Base-by-base conservation (phyloP, 352 stramenopile genomes). In the Achlya hypogyna region DNA sequence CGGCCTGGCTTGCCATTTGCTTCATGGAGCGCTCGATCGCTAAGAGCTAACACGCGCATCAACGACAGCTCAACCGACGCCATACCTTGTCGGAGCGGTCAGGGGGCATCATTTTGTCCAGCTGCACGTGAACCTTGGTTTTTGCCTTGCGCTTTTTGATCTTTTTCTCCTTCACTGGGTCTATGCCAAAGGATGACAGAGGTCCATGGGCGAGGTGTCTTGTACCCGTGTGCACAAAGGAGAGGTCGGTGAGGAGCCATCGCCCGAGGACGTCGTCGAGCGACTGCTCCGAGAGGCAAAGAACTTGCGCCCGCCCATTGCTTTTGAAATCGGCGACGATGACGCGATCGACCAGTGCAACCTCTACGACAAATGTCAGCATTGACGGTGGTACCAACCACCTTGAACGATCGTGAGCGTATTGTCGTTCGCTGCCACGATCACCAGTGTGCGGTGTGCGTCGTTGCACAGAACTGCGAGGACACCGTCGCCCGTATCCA, bases 61-160 rank as follows among this genome's bases (percentile, higher is more conserved):
- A 10, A 9, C 10, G 49, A 56, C 4, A 9, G 8, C 2, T 31
- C 12, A 56, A 20, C 25, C 2, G 25, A 38, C 10, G 25, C 25
- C 6, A 34, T 56, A 56, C 49, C 49, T 56, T 56, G 16, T 10
- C 3, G 1, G 49, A 56, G 10, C 49, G 49, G 8, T 35, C 49
- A 12, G 49, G 49, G 2, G 49, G 49, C 49, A 56, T 56, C 49
- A 56, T 56, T 20, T 56, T 56, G 49, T 56, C 49, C 10, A 56
- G 31, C 25, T 9, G 25, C 25, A 56, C 49, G 49, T 56, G 49
- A 3, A 56, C 10, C 25, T 56, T 56, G 49, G 49, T 45, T 45
- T 45, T 38, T 12, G 49, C 49, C 25, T 10, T 56, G 25, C 49
- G 49, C 8, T 56, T 56, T 56, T 56, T 56, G 10, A 56, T n/a